A percentile compares a stretch with the other conserved stretches of the same genome.
Conservation (phyloP, 1,139 yeast species). For the Taiozyma sp. region DNA sequence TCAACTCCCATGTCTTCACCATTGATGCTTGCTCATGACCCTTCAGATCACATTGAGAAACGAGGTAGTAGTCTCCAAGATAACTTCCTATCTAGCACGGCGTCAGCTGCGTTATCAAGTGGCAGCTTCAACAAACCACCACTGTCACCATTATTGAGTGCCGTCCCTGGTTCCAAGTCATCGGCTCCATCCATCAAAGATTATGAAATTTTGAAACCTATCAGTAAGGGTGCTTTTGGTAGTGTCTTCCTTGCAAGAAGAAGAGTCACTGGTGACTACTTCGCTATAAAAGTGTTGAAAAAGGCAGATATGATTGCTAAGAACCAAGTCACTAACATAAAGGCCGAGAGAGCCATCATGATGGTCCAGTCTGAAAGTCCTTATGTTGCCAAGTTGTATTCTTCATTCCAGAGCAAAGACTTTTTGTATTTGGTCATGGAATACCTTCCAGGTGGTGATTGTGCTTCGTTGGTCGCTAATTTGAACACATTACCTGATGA, state of each 20-base stretch:
- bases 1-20: constrained; percentile 47
- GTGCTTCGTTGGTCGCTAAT: constrained; percentile 79
- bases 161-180: constrained; percentile 43
- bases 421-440: constrained; percentile 94
- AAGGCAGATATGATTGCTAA: constrained; percentile 96
- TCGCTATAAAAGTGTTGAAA: constrained; percentile 90
- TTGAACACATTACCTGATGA: constrained; percentile 78
- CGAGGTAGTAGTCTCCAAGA: constrained; percentile 11
- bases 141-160: constrained; percentile 73
- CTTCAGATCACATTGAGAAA: constrained; percentile 23
- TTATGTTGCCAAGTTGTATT: constrained; percentile 85
- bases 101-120: background rate
- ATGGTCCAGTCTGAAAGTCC: constrained; percentile 96
- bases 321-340: constrained; percentile 92
- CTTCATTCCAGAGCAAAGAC: constrained; percentile 85
- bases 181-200: constrained; percentile 74
- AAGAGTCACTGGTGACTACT: constrained; percentile 86
- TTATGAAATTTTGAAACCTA: constrained; percentile 87
- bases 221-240: constrained; percentile 97
- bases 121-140: constrained; percentile 47
- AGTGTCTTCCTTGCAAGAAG: constrained; percentile 85
- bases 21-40: constrained; percentile 21
- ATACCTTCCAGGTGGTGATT: constrained; percentile 93
- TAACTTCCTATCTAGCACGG: constrained; percentile 14
- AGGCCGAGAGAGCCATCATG: constrained; percentile 94